Conservation (phyloP, 1,284 basidiomycete genomes). For the Trichosporon ovoides region DNA sequence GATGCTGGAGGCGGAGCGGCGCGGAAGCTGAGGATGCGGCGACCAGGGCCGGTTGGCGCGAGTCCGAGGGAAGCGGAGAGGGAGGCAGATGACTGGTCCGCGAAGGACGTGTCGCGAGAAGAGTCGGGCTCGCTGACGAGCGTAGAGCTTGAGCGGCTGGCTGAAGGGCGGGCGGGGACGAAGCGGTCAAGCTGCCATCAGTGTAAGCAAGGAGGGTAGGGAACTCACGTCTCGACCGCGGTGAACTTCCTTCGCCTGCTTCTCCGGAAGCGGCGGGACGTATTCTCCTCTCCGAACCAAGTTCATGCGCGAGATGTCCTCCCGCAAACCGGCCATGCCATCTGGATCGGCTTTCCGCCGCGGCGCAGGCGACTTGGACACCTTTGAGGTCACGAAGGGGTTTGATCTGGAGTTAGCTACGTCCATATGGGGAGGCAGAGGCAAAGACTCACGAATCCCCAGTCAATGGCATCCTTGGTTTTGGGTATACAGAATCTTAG, state of each 20-base stretch:
- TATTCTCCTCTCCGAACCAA: conserved; percentile 26
- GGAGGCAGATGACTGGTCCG: conserved; percentile 28
- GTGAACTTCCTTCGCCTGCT: conserved; percentile 11
- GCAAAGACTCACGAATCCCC: conserved; percentile 3
- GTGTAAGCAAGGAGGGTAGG: no score
- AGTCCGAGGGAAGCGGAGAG: conserved; percentile 33
- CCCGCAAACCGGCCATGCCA: conserved; percentile 29
- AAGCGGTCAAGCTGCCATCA: conserved; percentile 48
- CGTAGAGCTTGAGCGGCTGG: conserved; percentile 29
- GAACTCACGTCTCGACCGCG: conserved; percentile 16
- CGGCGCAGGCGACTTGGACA: conserved; percentile 15
- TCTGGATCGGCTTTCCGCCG: conserved; percentile 10
- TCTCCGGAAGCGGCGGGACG: conserved; percentile 8
- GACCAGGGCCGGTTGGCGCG: conserved; percentile 25
- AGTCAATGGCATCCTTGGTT: not conserved
- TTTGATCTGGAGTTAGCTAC: conserved; percentile 23
- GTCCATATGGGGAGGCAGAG: not conserved
- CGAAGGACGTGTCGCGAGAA: conserved; percentile 27
- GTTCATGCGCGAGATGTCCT: conserved; percentile 43
- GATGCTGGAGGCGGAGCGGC: conserved; percentile 42
- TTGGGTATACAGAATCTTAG: not conserved
- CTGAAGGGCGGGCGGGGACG: conserved; percentile 42
- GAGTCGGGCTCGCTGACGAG: conserved; percentile 32
- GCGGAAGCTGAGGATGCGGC: conserved; percentile 45
- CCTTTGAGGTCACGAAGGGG: conserved; percentile 28